A percentile compares a stretch with the other conserved stretches of the same genome.
Conservation (phyloP, 805 yeast genomes). For the Wickerhamomyces sydowiorum region DNA sequence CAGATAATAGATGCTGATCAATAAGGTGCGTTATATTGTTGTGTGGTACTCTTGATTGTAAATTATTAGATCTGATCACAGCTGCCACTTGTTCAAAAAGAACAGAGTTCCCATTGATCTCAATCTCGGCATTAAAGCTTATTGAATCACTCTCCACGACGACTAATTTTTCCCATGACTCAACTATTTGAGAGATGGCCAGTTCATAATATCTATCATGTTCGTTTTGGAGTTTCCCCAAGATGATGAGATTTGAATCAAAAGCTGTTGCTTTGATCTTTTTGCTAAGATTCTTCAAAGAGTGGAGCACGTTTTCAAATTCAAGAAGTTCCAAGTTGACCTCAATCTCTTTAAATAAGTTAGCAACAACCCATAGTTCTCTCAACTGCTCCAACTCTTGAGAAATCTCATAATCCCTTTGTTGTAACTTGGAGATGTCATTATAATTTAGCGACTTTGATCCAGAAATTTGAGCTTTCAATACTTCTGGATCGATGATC, state of each 20-base stretch:
- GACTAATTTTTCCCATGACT: conserved; percentile 12
- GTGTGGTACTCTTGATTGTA: conserved; percentile 1
- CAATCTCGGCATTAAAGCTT: conserved; percentile 12
- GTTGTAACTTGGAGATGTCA: conserved; percentile 14
- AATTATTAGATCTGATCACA: conserved; percentile 5
- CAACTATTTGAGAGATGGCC: conserved; percentile 3
- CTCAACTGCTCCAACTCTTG: conserved; percentile 14
- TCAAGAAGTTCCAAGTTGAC: conserved; percentile 20
- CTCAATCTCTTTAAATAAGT: conserved; percentile 18
- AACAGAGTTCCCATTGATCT: conserved; percentile 13
- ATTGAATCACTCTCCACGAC: conserved; percentile 3
- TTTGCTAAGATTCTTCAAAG: conserved; percentile 11
- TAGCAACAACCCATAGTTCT: conserved; percentile 19
- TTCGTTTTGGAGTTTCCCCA: conserved; percentile 1
- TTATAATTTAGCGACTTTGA: conserved; percentile 4
- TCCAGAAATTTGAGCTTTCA: conserved; percentile 1
- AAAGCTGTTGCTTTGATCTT: conserved; percentile 2
- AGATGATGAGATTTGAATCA: background rate
- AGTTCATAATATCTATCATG: conserved; percentile 3
- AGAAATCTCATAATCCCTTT: conserved; percentile 12
- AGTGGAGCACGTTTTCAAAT: conserved; percentile 17
- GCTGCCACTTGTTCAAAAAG: conserved; percentile 9
- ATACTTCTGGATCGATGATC: conserved; percentile 4
- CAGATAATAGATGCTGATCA: conserved; percentile 10
- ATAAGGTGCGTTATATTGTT: conserved; percentile 12